Evolutionary conservation across 768 basidiomycete genomes (phyloP).

Genomic region (Strobilomyces echinocephalus): DNA sequence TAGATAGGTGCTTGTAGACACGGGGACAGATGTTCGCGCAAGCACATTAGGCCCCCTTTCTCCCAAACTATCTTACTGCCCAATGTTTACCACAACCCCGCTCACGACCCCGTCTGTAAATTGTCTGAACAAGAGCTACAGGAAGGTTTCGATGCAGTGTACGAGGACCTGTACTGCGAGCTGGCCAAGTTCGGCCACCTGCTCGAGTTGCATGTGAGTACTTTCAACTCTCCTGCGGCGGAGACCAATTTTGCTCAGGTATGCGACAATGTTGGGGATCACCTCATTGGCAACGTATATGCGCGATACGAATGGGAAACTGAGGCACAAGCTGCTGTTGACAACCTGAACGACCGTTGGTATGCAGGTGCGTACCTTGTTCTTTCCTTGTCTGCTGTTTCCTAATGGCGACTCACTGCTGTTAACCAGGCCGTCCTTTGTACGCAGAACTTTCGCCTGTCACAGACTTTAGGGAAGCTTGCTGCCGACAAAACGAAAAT

Average conservation of each 20-base stretch:
- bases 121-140: slow-evolving; percentile 83
- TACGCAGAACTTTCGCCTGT: slow-evolving; percentile 98
- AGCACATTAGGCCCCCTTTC: slow-evolving; percentile 97
- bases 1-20: slow-evolving; percentile 98
- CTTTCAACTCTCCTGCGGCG: background rate
- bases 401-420: slow-evolving; percentile 3
- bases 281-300: slow-evolving; percentile 96
- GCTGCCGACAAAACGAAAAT: slow-evolving; percentile 97
- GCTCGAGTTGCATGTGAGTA: slow-evolving; percentile 85
- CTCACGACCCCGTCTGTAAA: slow-evolving; percentile 87
- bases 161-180: slow-evolving; percentile 93
- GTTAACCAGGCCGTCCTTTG: slow-evolving; percentile 75
- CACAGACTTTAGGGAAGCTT: slow-evolving; percentile 97
- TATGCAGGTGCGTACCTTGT: slow-evolving; percentile 68
- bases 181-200: slow-evolving; percentile 93
- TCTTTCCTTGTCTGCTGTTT: background rate
- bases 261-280: slow-evolving; percentile 99
- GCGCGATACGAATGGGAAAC: slow-evolving; percentile 99
- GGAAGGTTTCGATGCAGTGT: slow-evolving; percentile 90
- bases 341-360: slow-evolving; percentile 93
- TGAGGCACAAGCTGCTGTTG: slow-evolving; percentile 90
- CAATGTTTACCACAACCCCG: slow-evolving; percentile 98
- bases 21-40: slow-evolving; percentile 96
- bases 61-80: slow-evolving; percentile 95
- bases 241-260: slow-evolving; percentile 44